Conservation (phyloP, 148 eudicot genomes). For the Rhododendron vialii region DNA sequence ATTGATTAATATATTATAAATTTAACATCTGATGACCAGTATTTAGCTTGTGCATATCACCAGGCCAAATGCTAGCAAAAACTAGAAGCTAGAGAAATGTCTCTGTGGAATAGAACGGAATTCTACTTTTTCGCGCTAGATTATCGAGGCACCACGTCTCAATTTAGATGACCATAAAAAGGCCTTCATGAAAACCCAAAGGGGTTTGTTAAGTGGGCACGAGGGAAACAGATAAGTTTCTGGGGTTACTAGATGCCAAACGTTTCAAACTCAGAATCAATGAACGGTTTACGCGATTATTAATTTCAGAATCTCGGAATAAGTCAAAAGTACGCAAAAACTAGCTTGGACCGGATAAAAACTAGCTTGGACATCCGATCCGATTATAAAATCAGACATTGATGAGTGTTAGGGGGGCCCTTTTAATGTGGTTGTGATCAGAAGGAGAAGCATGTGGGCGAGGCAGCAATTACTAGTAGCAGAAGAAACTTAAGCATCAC, state of each 20-base stretch:
- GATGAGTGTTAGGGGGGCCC: neutral
- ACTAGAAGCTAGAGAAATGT: no score
- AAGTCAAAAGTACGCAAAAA: no score
- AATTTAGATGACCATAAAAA: neutral
- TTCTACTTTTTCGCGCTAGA: no score
- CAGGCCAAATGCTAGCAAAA: no score
- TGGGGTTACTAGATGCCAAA: no score
- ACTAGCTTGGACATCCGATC: fast-evolving
- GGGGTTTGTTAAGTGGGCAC: no score
- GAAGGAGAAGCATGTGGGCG: neutral
- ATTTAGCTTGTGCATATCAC: neutral
- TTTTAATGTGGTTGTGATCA: neutral
- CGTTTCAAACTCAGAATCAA: no score
- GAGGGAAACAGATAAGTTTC: no score
- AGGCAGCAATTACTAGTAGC: neutral
- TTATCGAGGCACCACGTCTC: neutral
- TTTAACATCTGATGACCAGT: neutral
- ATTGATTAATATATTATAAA: no score
- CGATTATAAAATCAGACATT: neutral
- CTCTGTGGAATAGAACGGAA: no score
- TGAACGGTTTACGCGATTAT: no score
- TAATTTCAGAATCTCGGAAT: no score
- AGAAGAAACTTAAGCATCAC: conserved; percentile 29
- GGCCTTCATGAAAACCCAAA: neutral
- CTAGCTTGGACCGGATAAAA: fast-evolving